Evolutionary conservation across 305 asterid species (phyloP), one percentile per base, ranked within the genome.

Genomic region (Fraxinus paxiana): DNA sequence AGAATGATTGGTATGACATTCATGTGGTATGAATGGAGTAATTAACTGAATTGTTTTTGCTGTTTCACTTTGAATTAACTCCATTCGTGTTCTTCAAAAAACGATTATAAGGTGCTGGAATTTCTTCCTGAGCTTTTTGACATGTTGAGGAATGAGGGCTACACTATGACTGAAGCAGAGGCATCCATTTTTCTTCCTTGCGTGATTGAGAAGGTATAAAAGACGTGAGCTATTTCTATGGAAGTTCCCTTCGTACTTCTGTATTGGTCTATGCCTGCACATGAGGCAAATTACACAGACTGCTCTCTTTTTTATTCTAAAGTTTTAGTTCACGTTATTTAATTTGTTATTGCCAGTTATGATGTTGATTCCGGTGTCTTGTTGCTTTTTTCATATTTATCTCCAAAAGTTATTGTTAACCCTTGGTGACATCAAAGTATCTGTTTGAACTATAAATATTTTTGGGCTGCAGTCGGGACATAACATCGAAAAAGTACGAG

Each of bases 141-240:
- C 79, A 86, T 87, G 87, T 87, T 96, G 94, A 93, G 88, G 85
- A 93, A 90, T 81, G 99, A 94, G 87, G 94, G 94, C 69, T 96
- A 93, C 88, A 80, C 89, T 33, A 83, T 94, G 91, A 94, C 97
- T 71, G 98, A 96, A 90, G 96, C 98, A 70, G 98, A 96, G 93
- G 97, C 99, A 63, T 90, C 99, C 73, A 88, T 94, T 85, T 90
- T 96, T 87, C 90, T 96, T 84, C 98, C 99, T 81, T 95, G 99
- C 91, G 88, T 96, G 85, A 83, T 91, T 79, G 99, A 96, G 87
- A 96, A 94, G 99, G 98, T 96, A 86, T 78, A 26, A 73, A 51
- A 63, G 61, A 63, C 75, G 9, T 12, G 12, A 67, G 65, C 67
- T 81, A 24, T n/a, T 13, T 81, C 30, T 79, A 76, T 51, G 51